phyloP scores from a whole-genome alignment of 805 yeast species.

The Candida namnaoensis region DNA sequence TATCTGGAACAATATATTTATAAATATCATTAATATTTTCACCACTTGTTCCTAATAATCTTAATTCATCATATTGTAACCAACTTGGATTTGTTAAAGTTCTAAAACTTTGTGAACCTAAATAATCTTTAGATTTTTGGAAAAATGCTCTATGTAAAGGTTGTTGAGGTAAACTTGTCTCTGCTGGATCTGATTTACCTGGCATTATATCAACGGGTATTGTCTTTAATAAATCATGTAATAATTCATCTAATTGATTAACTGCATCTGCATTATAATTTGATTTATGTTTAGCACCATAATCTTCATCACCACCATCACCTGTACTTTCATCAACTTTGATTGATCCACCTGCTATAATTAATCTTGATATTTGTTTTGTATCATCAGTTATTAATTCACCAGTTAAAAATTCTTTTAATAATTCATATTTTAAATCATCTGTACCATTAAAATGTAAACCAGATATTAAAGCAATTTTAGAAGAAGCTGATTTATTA shows the following conservation, averaged over 20 bases:
- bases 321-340: conserved; percentile 10
- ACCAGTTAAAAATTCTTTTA: conserved; percentile 67
- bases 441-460: conserved; percentile 44
- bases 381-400: conserved; percentile 38
- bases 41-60: conserved; percentile 72
- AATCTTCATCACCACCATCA: conserved; percentile 18
- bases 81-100: conserved; percentile 66
- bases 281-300: conserved; percentile 45
- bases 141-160: conserved; percentile 78
- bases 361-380: conserved; percentile 34
- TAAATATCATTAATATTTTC: conserved; percentile 75
- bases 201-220: conserved; percentile 77
- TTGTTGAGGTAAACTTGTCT: conserved; percentile 79
- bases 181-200: conserved; percentile 82
- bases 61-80: conserved; percentile 47
- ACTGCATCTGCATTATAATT: conserved; percentile 41
- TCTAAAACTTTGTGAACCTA: conserved; percentile 29
- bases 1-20: conserved; percentile 47
- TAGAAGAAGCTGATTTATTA: conserved; percentile 16
- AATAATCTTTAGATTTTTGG: conserved; percentile 30
- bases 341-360: conserved; percentile 71
- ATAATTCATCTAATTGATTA: conserved; percentile 46
- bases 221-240: conserved; percentile 46
- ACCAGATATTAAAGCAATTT: conserved; percentile 74
- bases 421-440: conserved; percentile 39